Conservation (phyloP, 148 eudicot genomes). For the Beta vulgaris region DNA sequence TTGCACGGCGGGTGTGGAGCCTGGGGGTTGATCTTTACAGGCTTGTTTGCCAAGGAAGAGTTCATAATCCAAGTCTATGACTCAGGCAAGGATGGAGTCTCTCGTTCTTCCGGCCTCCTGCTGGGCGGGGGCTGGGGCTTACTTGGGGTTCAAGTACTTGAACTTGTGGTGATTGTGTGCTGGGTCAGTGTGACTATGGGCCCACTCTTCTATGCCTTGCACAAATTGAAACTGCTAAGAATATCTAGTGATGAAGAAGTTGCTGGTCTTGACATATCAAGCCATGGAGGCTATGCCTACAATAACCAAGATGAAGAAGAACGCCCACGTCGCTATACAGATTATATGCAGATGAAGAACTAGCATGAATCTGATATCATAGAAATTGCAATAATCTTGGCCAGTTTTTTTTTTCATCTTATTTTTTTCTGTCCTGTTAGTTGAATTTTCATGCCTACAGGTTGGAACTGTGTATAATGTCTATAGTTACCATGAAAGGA, state of each 20-base stretch:
- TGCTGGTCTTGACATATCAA: conserved; percentile 70
- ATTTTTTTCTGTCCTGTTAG: neutral
- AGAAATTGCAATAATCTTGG: neutral
- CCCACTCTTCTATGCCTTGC: conserved; percentile 55
- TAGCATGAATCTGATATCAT: neutral
- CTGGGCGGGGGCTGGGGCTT: conserved; percentile 74
- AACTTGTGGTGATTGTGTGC: conserved; percentile 44
- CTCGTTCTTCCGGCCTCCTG: conserved; percentile 53
- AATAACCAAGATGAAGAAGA: conserved; percentile 19
- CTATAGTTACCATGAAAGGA: neutral
- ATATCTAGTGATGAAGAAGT: conserved; percentile 61
- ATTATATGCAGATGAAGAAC: conserved; percentile 15
- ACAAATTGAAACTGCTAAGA: conserved; percentile 48
- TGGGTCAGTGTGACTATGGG: conserved; percentile 82
- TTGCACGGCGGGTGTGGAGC: conserved; percentile 82
- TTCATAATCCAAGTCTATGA: conserved; percentile 53
- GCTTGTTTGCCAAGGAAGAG: conserved; percentile 68
- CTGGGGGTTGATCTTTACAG: conserved; percentile 74
- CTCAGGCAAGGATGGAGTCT: conserved; percentile 40
- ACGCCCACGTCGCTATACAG: conserved; percentile 20
- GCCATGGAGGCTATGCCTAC: conserved; percentile 83
- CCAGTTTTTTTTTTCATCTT: neutral
- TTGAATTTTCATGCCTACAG: neutral
- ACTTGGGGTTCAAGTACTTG: conserved; percentile 54
- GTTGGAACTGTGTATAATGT: neutral